Evolutionary conservation across 2,329 filamentous ascomycete genomes (phyloP).

Genomic region (Mycosphaerella sp.): DNA sequence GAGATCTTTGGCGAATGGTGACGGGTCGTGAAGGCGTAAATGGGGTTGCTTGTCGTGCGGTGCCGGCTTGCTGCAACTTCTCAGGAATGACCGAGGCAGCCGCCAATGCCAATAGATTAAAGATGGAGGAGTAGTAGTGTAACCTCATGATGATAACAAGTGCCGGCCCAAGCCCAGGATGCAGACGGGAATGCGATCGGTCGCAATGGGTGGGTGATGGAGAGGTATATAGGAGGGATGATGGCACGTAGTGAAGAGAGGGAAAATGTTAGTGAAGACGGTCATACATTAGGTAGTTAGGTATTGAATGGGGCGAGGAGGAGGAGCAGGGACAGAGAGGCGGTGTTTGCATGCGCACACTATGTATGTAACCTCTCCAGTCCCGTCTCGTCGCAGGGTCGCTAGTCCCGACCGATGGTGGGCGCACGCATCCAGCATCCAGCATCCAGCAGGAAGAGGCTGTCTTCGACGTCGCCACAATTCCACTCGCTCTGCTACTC

Average conservation of each 20-base stretch:
- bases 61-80: constrained; percentile 5
- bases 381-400: no score
- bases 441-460: constrained; percentile 11
- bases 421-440: background rate
- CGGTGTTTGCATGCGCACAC: constrained; percentile 10
- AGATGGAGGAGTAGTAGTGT: constrained; percentile 8
- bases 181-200: background rate
- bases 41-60: constrained; percentile 4
- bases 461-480: background rate
- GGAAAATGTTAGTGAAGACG: constrained; percentile 3
- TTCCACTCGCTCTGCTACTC: background rate
- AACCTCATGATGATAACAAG: constrained; percentile 11
- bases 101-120: constrained; percentile 14
- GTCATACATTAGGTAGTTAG: background rate
- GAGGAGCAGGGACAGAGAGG: background rate
- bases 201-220: background rate
- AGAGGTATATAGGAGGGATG: background rate
- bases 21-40: constrained; percentile 9
- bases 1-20: constrained; percentile 2
- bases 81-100: constrained; percentile 17
- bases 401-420: background rate
- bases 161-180: background rate
- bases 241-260: constrained; percentile 5
- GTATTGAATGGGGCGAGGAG: no score
- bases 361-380: background rate